phyloP scores from a whole-genome alignment of 768 basidiomycete species.

The Boletus speciosus region DNA sequence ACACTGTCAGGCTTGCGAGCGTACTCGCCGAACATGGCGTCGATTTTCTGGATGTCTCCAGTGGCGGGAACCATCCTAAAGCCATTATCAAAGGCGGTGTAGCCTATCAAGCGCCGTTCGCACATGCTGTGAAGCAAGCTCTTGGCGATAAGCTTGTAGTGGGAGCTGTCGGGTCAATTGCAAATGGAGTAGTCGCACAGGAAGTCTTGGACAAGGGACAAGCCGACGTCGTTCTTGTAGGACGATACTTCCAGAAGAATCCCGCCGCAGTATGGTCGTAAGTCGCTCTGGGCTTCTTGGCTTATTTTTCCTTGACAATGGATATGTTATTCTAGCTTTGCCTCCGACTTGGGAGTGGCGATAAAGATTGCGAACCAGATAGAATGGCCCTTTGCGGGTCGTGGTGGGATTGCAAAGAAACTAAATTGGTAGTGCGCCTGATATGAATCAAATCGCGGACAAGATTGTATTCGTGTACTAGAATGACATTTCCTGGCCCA shows the following conservation, averaged over 20 bases:
- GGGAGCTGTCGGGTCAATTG: constrained; percentile 26
- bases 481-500: neutral
- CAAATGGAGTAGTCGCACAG: constrained; percentile 41
- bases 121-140: constrained; percentile 49
- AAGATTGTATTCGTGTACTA: neutral
- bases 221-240: constrained; percentile 48
- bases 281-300: constrained; percentile 1
- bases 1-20: constrained; percentile 58
- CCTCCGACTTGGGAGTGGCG: constrained; percentile 51
- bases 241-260: constrained; percentile 58
- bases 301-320: neutral
- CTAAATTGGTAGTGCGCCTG: constrained; percentile 13
- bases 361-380: constrained; percentile 51
- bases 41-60: constrained; percentile 72
- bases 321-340: constrained; percentile 32
- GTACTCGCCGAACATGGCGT: constrained; percentile 63
- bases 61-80: constrained; percentile 52
- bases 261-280: constrained; percentile 44
- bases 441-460: neutral
- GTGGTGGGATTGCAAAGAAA: constrained; percentile 18
- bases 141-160: constrained; percentile 39
- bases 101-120: constrained; percentile 56
- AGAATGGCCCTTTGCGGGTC: constrained; percentile 48
- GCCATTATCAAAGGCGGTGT: constrained; percentile 27
- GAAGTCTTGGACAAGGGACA: constrained; percentile 40